Base-by-base conservation (phyloP, 495 filamentous ascomycete genomes). In the Penicillium coprophilum region DNA sequence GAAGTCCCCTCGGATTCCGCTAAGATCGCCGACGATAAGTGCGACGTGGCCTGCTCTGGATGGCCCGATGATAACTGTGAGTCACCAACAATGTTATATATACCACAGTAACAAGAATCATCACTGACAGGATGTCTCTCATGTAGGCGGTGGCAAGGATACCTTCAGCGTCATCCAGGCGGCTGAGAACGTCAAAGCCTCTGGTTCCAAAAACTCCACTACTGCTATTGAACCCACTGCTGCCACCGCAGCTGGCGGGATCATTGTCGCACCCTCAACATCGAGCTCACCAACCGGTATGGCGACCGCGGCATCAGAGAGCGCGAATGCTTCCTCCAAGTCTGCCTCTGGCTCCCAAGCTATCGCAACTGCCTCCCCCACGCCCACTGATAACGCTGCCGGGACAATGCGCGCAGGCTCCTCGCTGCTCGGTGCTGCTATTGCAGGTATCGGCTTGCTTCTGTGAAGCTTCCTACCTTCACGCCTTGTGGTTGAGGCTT, bases 101-200 rank as follows among this genome's bases (percentile, higher is more conserved):
- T 13, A 28, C 17, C 36, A 28, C n/a, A 43, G 21, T 30, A 38
- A 59, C 51, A 17, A 63, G 46, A 31, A 31, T 6, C 24, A 31
- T 12, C 6, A 19, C 21, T 47, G 19, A 20, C 34, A 10, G 7
- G 11, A 27, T 23, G 48, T 32, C 52, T 49, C 20, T 17, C 31
- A 21, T 8, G 28, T 36, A 78, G 75, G 75, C 50, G 76, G 76
- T 40, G 74, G 75, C 31, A 10, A 54, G 11, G 48, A 60, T 28
- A 46, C 63, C 52, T 79, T 62, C 60, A 70, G 57, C 2, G 55
- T 77, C 50, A 58, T 62, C 41, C 54, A 45, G 34, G 49, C 46
- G 6, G 32, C 41, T 20, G 38, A 55, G 17, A 52, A 54, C 21
- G 9, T 40, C 31, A 19, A 20, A n/a, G 27, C 46, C 20, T 31